Evolutionary conservation across 441 rosid species (phyloP), one percentile per base, ranked within the genome.

Genomic region (Viola pubescens): DNA sequence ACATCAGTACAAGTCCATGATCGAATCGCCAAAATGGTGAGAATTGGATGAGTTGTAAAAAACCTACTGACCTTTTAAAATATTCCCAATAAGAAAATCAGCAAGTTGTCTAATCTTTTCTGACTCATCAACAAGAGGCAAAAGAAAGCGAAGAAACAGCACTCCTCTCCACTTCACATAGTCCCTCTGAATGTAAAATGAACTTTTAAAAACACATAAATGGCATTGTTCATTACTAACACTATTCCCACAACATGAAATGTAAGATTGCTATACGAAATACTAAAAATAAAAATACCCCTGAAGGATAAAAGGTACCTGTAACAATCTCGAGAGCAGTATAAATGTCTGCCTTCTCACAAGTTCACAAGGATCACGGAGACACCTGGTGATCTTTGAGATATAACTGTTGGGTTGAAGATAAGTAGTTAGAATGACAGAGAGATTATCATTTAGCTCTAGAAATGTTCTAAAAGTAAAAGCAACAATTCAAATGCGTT

Each of bases 161-260:
- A 86, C 76, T 62, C 97, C 97, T 74, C 89, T 84, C 98, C 98
- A 89, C 81, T 92, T 89, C 58, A 92, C 97, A 16, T 92, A 92
- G 79, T 89, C 98, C 80, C 96, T 86, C 98, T 92, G 74, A 63
- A 60, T 10, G 38, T 34, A 48, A 70, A 48, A 72, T 10, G 11
- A 46, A 9, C 9, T 7, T 26, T 26, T 26, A 26, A 2, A 26
- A 26, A 26, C 34, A 26, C 34, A 26, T 26, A 2, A 2, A 2
- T 26, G 3, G 2, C 34, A 26, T 26, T 2, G 34, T 26, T 26
- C 34, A 26, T 26, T 26, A 26, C 34, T 26, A 26, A 1, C 34
- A 26, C 4, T 8, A 6, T 37, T 58, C 40, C 41, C 53, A 26
- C 8, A 4, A 40, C 6, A n/a, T 26, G 45, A 19, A 8, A 14